phyloP scores from a whole-genome alignment of 2,329 filamentous ascomycete genomes.

The Parastagonospora avenae region DNA sequence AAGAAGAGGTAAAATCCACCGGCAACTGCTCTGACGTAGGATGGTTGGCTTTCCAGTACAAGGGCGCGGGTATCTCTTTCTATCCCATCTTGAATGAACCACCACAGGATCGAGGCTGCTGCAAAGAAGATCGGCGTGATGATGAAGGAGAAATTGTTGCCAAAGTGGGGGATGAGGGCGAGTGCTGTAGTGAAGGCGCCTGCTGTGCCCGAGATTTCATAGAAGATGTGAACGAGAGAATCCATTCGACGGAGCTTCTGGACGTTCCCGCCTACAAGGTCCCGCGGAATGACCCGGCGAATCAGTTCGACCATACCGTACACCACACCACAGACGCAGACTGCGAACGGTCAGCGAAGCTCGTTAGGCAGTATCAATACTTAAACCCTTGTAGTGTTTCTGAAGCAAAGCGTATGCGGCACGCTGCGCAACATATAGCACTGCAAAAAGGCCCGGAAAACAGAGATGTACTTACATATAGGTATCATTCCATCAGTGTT shows the following conservation, averaged over 20 bases:
- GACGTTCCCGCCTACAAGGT: slow-evolving; percentile 58
- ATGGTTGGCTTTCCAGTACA: slow-evolving; percentile 32
- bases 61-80: slow-evolving; percentile 23
- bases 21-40: slow-evolving; percentile 47
- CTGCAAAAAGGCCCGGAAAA: slow-evolving; percentile 25
- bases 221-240: slow-evolving; percentile 55
- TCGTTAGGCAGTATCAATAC: no score
- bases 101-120: slow-evolving; percentile 51
- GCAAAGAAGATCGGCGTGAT: slow-evolving; percentile 57
- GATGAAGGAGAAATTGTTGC: slow-evolving; percentile 59
- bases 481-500: slow-evolving; percentile 58
- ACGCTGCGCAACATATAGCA: not conserved
- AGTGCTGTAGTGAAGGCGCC: slow-evolving; percentile 57
- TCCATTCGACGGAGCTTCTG: slow-evolving; percentile 57
- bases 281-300: slow-evolving; percentile 56
- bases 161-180: slow-evolving; percentile 56
- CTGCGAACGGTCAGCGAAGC: slow-evolving; percentile 16
- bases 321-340: slow-evolving; percentile 32
- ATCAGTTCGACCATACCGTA: slow-evolving; percentile 60
- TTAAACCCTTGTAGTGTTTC: no score
- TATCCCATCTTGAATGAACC: slow-evolving; percentile 51
- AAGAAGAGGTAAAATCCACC: slow-evolving; percentile 53
- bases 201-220: slow-evolving; percentile 55
- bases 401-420: no score
- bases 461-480: slow-evolving; percentile 45